Evolutionary conservation across 73 alveolate species (phyloP).

Genomic region (Paramecium octaurelia): DNA sequence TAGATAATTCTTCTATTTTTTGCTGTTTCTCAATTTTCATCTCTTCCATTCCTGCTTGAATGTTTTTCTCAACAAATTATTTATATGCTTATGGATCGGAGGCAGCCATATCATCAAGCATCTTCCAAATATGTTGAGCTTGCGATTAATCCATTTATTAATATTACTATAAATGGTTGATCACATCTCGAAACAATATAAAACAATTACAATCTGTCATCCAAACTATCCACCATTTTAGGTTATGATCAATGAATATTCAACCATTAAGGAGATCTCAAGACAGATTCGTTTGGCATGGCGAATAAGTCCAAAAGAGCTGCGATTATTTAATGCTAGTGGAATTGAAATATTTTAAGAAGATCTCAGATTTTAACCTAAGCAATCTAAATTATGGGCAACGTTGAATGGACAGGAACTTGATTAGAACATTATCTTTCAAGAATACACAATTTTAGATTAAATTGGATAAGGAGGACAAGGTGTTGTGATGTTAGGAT

Average conservation of each 20-base stretch:
- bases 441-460: background rate
- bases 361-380: background rate
- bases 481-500: background rate
- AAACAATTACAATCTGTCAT: background rate
- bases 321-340: background rate
- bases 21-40: background rate
- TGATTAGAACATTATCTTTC: background rate
- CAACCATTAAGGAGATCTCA: background rate
- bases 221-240: background rate
- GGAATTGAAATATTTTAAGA: constrained; percentile 4
- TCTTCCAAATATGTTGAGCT: constrained; percentile 37
- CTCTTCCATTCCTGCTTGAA: background rate
- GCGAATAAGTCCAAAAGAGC: background rate
- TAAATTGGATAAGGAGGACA: background rate
- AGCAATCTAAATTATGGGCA: background rate
- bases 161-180: background rate
- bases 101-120: constrained; percentile 41
- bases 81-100: background rate
- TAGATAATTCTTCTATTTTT: background rate
- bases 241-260: background rate
- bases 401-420: background rate
- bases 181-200: constrained; percentile 6
- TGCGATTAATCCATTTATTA: background rate
- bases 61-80: constrained; percentile 27
- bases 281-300: constrained; percentile 14